A percentile compares a stretch with the other conserved stretches of the same genome.
Evolutionary conservation across 2,329 filamentous ascomycete species (phyloP).

Genomic region (Phaeosphaeria sp.): DNA sequence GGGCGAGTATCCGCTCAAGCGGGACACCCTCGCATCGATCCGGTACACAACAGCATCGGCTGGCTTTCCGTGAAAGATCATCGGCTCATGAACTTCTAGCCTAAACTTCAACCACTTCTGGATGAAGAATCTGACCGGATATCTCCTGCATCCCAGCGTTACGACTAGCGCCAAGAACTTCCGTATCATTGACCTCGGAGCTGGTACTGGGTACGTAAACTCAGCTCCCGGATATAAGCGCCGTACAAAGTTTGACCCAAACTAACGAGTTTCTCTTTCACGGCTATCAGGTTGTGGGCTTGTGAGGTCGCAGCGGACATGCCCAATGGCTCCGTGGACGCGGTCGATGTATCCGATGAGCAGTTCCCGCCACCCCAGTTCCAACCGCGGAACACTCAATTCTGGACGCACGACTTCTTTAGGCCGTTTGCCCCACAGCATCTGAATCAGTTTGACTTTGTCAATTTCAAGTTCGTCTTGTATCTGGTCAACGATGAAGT

Average conservation of each 20-base stretch:
- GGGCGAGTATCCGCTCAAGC: not conserved
- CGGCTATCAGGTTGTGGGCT: not conserved
- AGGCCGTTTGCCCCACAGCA: not conserved
- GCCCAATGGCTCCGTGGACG: not conserved
- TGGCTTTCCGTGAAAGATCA: not conserved
- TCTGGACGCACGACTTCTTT: not conserved
- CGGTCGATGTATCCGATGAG: not conserved
- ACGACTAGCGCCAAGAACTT: not conserved
- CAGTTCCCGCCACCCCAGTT: not conserved
- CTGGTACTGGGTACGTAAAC: constrained; percentile 13
- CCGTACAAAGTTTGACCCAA: not conserved
- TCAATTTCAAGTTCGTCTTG: not conserved
- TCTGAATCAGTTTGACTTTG: not conserved
- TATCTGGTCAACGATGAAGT: not conserved
- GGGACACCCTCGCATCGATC: constrained; percentile 2
- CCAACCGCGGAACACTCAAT: not conserved
- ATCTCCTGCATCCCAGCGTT: constrained; percentile 17
- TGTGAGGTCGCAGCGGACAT: not conserved
- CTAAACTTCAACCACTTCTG: constrained; percentile 21
- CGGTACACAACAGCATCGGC: not conserved
- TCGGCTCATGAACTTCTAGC: not conserved
- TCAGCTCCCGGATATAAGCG: not conserved
- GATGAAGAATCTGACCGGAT: constrained; percentile 8
- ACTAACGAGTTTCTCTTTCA: not conserved
- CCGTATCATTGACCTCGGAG: constrained; percentile 14